phyloP scores from a whole-genome alignment of 345 rosid species.

The Adansonia digitata region DNA sequence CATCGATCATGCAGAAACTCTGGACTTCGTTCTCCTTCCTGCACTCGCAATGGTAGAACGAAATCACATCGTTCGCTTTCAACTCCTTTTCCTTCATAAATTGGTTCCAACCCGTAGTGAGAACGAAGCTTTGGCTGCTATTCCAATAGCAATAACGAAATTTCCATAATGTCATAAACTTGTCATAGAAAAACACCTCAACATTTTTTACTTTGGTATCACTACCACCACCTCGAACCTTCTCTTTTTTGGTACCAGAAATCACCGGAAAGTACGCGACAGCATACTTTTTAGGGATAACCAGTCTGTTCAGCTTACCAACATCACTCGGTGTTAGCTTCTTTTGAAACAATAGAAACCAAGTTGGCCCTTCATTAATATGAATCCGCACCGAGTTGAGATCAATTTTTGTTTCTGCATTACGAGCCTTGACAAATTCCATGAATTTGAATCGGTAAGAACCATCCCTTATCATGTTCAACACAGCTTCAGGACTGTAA shows the following conservation, averaged over 20 bases:
- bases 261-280: constrained; percentile 33
- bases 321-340: constrained; percentile 70
- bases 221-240: neutral
- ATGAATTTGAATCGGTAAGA: constrained; percentile 37
- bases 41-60: constrained; percentile 44
- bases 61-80: constrained; percentile 46
- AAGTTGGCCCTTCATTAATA: constrained; percentile 15
- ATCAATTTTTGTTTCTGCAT: constrained; percentile 1
- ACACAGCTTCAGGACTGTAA: constrained; percentile 33
- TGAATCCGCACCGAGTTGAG: neutral
- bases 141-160: constrained; percentile 86
- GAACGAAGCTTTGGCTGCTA: constrained; percentile 86
- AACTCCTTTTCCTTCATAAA: constrained; percentile 64
- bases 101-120: constrained; percentile 79
- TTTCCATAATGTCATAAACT: constrained; percentile 61
- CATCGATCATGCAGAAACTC: constrained; percentile 43
- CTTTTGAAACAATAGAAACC: constrained; percentile 45
- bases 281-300: constrained; percentile 55
- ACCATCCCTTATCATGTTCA: constrained; percentile 54
- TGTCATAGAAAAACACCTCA: constrained; percentile 55
- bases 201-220: constrained; percentile 20
- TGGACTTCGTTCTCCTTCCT: constrained; percentile 6
- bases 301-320: constrained; percentile 63
- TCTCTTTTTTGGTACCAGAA: neutral
- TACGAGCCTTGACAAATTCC: constrained; percentile 23